phyloP scores from a whole-genome alignment of 164 flowering plant genomes.

The Hamamelis virginiana region DNA sequence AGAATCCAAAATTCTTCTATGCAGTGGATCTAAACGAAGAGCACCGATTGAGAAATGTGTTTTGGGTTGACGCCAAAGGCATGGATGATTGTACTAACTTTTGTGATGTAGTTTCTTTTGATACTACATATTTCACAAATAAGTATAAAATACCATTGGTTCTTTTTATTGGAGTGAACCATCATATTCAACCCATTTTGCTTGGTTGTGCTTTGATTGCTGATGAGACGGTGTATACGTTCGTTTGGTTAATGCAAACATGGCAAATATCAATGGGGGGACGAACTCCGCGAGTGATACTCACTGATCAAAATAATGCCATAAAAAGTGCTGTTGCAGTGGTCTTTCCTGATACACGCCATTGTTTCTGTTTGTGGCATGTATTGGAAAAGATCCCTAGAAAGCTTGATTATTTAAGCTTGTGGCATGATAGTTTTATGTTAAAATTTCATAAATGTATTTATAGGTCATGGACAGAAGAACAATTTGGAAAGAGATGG shows the following conservation, averaged over 20 bases:
- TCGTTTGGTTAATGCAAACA: constrained; percentile 50
- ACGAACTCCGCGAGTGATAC: constrained; percentile 37
- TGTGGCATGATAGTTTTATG: constrained; percentile 35
- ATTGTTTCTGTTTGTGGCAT: constrained; percentile 45
- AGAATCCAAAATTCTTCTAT: constrained; percentile 51
- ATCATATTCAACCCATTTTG: constrained; percentile 45
- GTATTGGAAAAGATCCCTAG: constrained; percentile 40
- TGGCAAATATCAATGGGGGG: constrained; percentile 52
- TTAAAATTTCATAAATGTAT: constrained; percentile 43
- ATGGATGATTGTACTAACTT: constrained; percentile 37
- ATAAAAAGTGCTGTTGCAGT: constrained; percentile 36
- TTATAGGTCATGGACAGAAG: constrained; percentile 42
- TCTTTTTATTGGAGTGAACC: constrained; percentile 49
- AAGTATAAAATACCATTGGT: constrained; percentile 43
- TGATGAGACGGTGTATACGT: constrained; percentile 41
- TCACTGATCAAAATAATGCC: constrained; percentile 43
- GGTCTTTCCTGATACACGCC: constrained; percentile 41
- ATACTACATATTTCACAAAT: constrained; percentile 39
- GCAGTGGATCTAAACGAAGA: constrained; percentile 55
- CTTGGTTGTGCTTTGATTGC: constrained; percentile 55
- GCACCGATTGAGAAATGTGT: constrained; percentile 43
- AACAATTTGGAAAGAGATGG: constrained; percentile 53
- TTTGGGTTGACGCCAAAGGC: constrained; percentile 56
- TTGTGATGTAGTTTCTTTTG: constrained; percentile 49
- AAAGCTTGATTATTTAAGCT: constrained; percentile 33